Evolutionary conservation across 768 basidiomycete genomes (phyloP).

Genomic region (Pisolithus sp.): DNA sequence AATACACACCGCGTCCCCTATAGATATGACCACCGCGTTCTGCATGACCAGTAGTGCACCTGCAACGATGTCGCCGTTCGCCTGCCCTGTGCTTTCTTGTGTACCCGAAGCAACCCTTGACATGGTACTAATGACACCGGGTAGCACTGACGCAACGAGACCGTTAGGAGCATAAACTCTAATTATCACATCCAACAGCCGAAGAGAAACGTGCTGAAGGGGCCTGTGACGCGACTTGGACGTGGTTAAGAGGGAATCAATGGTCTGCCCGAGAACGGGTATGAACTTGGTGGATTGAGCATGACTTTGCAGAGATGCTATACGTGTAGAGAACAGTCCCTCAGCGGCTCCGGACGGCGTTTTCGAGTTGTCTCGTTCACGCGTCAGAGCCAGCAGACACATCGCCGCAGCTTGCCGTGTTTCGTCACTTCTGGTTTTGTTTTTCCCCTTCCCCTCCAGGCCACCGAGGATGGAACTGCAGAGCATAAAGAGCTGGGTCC

Average conservation of each 20-base stretch:
- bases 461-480: slow-evolving; percentile 60
- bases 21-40: slow-evolving; percentile 44
- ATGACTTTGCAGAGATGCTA: slow-evolving; percentile 36
- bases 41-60: slow-evolving; percentile 54
- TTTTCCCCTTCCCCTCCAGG: slow-evolving; percentile 62
- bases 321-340: slow-evolving; percentile 15
- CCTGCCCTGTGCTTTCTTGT: slow-evolving; percentile 55
- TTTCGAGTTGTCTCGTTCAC: slow-evolving; percentile 39
- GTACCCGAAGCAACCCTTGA: slow-evolving; percentile 60
- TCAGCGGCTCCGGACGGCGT: slow-evolving; percentile 26
- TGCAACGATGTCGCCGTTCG: slow-evolving; percentile 62
- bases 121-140: slow-evolving; percentile 77
- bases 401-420: slow-evolving; percentile 67
- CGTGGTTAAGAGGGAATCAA: slow-evolving; percentile 63
- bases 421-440: slow-evolving; percentile 70
- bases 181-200: slow-evolving; percentile 50
- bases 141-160: slow-evolving; percentile 64
- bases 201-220: slow-evolving; percentile 62
- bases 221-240: slow-evolving; percentile 49
- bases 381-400: slow-evolving; percentile 62
- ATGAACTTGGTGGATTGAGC: slow-evolving; percentile 47
- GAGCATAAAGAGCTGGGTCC: slow-evolving; percentile 84
- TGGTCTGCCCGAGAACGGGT: slow-evolving; percentile 77
- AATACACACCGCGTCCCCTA: slow-evolving; percentile 65
- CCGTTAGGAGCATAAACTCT: slow-evolving; percentile 41